A percentile compares a stretch with the other conserved stretches of the same genome.
Evolutionary conservation across 768 basidiomycete genomes (phyloP).

Genomic region (Sistotremastrum suecicum): DNA sequence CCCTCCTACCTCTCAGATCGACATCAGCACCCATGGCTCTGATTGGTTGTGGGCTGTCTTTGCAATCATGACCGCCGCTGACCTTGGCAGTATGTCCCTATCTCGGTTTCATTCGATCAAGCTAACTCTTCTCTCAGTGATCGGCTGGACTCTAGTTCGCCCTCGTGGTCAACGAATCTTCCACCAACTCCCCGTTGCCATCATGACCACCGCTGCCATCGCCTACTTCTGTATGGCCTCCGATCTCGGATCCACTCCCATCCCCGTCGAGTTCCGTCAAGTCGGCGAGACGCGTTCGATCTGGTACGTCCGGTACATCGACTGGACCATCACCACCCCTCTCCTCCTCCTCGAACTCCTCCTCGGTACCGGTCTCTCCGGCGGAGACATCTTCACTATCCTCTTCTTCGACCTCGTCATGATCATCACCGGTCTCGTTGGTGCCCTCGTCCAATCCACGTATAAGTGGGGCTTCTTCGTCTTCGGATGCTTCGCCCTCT

Average conservation of each 20-base stretch:
- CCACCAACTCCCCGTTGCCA: conserved; percentile 34
- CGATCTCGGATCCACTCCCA: conserved; percentile 33
- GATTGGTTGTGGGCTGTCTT: conserved; percentile 45
- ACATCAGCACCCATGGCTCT: conserved; percentile 31
- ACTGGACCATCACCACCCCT: conserved; percentile 44
- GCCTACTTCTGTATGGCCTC: conserved; percentile 44
- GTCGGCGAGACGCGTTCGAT: conserved; percentile 21
- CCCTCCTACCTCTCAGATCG: conserved; percentile 20
- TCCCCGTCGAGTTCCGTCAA: conserved; percentile 28
- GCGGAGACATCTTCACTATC: conserved; percentile 31
- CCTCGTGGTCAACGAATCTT: conserved; percentile 30
- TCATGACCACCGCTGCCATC: conserved; percentile 30
- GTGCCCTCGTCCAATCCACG: conserved; percentile 31
- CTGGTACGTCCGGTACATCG: conserved; percentile 41
- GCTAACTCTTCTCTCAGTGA: conserved; percentile 10
- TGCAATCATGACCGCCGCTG: conserved; percentile 30
- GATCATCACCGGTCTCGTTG: conserved; percentile 32
- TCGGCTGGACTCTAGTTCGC: too few species aligned
- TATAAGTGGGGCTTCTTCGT: conserved; percentile 44
- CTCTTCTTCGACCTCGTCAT: conserved; percentile 33
- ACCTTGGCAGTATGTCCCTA: conserved; percentile 20
- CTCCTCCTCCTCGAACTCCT: conserved; percentile 32
- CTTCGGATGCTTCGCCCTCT: conserved; percentile 30
- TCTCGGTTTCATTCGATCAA: neutral
- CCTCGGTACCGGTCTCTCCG: conserved; percentile 31